These are phyloP conservation scores for Parachaetomium inaequale DNA, from an alignment of 495 filamentous ascomycete genomes.

Conservation along the genomic window DNA sequence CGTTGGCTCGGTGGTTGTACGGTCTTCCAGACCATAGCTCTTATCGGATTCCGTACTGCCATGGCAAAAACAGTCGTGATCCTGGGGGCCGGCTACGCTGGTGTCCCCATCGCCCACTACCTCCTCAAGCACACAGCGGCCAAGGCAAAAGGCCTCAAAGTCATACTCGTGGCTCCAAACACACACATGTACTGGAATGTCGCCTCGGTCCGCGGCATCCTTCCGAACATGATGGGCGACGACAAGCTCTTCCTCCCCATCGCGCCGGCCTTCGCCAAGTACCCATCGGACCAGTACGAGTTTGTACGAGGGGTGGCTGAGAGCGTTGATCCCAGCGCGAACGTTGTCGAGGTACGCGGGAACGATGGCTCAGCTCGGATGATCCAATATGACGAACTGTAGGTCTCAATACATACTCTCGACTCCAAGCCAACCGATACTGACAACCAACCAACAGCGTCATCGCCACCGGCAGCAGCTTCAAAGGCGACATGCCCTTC, in stretches of 20 bases:
- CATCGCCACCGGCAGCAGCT: slow-evolving; percentile 51
- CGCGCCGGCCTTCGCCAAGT: slow-evolving; percentile 48
- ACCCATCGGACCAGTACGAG: slow-evolving; percentile 49
- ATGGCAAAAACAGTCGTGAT: slow-evolving; percentile 56
- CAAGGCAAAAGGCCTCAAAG: slow-evolving; percentile 37
- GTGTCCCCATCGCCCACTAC: slow-evolving; percentile 56
- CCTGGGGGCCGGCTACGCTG: slow-evolving; percentile 60
- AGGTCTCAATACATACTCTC: not conserved
- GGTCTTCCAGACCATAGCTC: no score
- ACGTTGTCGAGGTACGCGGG: slow-evolving; percentile 43
- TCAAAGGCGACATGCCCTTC: slow-evolving; percentile 47
- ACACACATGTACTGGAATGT: slow-evolving; percentile 48
- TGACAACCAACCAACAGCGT: slow-evolving; percentile 31
- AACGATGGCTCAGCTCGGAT: slow-evolving; percentile 27
- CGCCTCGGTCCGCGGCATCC: slow-evolving; percentile 44
- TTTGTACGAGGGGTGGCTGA: slow-evolving; percentile 55
- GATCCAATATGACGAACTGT: slow-evolving; percentile 51
- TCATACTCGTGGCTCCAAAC: slow-evolving; percentile 56
- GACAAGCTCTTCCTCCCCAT: slow-evolving; percentile 48
- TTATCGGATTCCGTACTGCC: not conserved
- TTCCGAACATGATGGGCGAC: slow-evolving; percentile 37
- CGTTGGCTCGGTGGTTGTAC: no score
- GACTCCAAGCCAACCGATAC: not conserved
- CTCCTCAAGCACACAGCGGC: slow-evolving; percentile 49
- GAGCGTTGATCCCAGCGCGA: slow-evolving; percentile 42